Evolutionary conservation across 257 asterid species (phyloP).

Genomic region (Solanum infundibuliforme): DNA sequence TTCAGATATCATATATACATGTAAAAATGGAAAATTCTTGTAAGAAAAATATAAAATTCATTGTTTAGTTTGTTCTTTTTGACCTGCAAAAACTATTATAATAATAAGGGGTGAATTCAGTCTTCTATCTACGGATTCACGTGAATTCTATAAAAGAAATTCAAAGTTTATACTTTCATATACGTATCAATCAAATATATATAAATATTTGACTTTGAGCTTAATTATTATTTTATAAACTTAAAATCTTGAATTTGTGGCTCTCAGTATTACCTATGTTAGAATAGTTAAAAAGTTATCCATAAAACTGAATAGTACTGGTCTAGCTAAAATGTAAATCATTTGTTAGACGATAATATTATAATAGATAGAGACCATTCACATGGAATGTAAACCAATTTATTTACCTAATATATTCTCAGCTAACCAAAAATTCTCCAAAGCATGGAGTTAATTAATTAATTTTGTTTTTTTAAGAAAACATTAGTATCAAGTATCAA

Average conservation of each 20-base stretch:
- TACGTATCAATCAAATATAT: background rate
- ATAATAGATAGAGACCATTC: background rate
- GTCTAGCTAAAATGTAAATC: background rate
- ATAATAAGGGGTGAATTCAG: background rate
- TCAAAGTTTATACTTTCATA: background rate
- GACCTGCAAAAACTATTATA: background rate
- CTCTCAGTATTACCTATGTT: background rate
- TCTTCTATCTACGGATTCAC: no score
- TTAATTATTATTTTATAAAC: background rate
- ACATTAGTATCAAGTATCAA: background rate
- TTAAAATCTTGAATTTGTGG: fast-evolving
- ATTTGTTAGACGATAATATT: background rate
- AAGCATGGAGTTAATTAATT: background rate
- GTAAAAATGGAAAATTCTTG: no score
- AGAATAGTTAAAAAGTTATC: background rate
- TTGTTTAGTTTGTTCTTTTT: background rate
- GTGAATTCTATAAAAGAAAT: background rate
- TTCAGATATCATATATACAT: no score
- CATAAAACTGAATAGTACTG: background rate
- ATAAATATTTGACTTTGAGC: background rate
- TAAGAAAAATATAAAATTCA: no score
- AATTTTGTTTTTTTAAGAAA: background rate
- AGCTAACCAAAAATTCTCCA: background rate
- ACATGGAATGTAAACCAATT: background rate
- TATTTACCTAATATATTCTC: background rate